Evolutionary conservation across 495 filamentous ascomycete species (phyloP).

Genomic region (Tetracladium setigerum): DNA sequence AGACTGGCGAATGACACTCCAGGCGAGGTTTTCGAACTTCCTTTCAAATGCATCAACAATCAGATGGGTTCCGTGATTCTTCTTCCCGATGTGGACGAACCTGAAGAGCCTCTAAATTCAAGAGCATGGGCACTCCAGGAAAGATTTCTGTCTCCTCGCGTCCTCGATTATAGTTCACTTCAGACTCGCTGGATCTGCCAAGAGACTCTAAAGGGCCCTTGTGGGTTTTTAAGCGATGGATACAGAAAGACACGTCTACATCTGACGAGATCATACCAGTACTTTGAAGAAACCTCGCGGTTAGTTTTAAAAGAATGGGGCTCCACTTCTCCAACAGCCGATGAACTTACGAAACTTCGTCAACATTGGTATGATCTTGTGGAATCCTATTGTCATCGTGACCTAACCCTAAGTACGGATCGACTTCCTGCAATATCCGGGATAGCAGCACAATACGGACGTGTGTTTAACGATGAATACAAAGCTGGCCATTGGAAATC

Average conservation of each 20-base stretch:
- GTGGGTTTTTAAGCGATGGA: too few relatives aligned
- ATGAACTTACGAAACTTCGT: too few relatives aligned
- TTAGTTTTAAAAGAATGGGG: too few relatives aligned
- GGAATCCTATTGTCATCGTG: neutral
- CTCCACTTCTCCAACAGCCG: too few relatives aligned
- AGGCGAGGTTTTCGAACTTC: neutral
- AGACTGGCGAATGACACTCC: neutral
- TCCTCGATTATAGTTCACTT: neutral
- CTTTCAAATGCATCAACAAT: neutral
- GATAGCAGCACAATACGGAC: neutral
- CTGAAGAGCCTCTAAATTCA: constrained; percentile 2
- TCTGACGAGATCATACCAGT: too few relatives aligned
- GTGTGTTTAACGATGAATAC: constrained; percentile 3
- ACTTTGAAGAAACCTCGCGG: too few relatives aligned
- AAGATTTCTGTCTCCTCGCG: constrained; percentile 2
- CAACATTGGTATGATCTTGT: neutral
- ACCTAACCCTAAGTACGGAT: neutral
- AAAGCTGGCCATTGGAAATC: constrained; percentile 2
- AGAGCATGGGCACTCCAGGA: constrained; percentile 7
- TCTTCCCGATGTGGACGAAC: neutral
- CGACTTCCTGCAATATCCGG: neutral
- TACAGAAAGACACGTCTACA: too few relatives aligned
- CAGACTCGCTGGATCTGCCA: constrained; percentile 1
- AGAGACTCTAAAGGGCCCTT: too few relatives aligned
- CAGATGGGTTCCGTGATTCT: too few relatives aligned